A percentile compares a stretch with the other conserved stretches of the same genome.
phyloP scores from a whole-genome alignment of 176 grass and related monocot genomes.

The Paspalum notatum region DNA sequence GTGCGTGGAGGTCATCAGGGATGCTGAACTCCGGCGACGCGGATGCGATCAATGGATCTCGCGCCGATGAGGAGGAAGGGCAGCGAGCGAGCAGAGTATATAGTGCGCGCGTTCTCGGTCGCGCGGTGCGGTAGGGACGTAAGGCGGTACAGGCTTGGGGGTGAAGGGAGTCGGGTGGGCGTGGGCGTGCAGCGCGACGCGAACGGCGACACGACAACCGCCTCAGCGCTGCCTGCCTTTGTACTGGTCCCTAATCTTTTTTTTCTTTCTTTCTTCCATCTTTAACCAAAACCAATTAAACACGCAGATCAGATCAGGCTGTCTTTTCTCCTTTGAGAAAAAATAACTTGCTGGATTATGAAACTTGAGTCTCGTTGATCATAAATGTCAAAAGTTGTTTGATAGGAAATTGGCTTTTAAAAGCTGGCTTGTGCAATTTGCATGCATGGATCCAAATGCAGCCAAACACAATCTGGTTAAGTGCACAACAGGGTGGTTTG shows the following conservation, averaged over 20 bases:
- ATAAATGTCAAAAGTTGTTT: too few relatives aligned
- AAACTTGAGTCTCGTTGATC: too few relatives aligned
- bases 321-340: not conserved
- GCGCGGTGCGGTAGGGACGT: not conserved
- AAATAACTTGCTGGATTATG: too few relatives aligned
- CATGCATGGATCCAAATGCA: too few relatives aligned
- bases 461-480: too few relatives aligned
- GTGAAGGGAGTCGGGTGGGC: slow-evolving; percentile 67
- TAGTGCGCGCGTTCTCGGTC: not conserved
- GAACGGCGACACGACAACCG: slow-evolving; percentile 60
- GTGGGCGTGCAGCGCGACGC: slow-evolving; percentile 19
- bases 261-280: not conserved
- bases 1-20: not conserved
- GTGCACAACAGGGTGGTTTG: too few relatives aligned
- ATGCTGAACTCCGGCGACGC: not conserved
- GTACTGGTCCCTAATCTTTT: not conserved
- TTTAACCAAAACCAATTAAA: slow-evolving; percentile 1
- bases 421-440: too few relatives aligned
- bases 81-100: not conserved
- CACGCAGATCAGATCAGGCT: not conserved
- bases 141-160: slow-evolving; percentile 40
- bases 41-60: not conserved
- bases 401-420: too few relatives aligned
- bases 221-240: not conserved
- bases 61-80: not conserved